phyloP scores from a whole-genome alignment of 768 basidiomycete species.

The Obba rivulosa region DNA sequence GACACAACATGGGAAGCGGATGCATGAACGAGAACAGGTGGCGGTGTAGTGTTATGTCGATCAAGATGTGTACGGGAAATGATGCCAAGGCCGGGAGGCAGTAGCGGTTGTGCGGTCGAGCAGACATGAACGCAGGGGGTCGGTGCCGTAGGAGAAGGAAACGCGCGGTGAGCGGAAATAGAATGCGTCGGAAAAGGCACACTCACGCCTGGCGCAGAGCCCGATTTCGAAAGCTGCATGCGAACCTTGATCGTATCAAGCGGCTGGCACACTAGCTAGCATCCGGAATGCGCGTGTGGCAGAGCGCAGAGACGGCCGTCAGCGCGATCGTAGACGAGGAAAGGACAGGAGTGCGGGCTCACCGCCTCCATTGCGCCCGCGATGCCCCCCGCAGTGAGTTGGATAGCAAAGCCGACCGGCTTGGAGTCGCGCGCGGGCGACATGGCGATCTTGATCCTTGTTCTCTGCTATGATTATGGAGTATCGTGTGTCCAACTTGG shows the following conservation, averaged over 20 bases:
- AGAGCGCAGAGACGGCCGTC: background rate
- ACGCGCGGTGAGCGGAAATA: background rate
- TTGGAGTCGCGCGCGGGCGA: slow-evolving; percentile 46
- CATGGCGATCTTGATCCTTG: slow-evolving; percentile 9
- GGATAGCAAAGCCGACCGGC: slow-evolving; percentile 79
- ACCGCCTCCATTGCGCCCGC: slow-evolving; percentile 94
- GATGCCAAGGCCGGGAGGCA: background rate
- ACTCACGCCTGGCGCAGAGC: slow-evolving; percentile 78
- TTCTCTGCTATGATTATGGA: too few species aligned
- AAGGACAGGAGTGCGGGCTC: slow-evolving; percentile 21
- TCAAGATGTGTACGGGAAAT: background rate
- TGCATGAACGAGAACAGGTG: background rate
- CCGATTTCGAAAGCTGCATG: slow-evolving; percentile 94
- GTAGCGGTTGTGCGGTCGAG: too few species aligned
- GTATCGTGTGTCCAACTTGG: too few species aligned
- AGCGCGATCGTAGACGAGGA: background rate
- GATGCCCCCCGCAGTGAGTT: slow-evolving; percentile 91
- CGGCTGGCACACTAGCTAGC: slow-evolving; percentile 78
- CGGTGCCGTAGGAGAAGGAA: background rate
- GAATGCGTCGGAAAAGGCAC: background rate
- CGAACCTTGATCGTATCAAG: slow-evolving; percentile 99
- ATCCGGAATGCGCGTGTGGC: background rate
- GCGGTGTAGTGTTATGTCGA: background rate
- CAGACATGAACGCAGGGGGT: too few species aligned
- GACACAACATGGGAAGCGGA: background rate